phyloP scores from a whole-genome alignment of 2,329 filamentous ascomycete species.

The Aspergillus sp. region DNA sequence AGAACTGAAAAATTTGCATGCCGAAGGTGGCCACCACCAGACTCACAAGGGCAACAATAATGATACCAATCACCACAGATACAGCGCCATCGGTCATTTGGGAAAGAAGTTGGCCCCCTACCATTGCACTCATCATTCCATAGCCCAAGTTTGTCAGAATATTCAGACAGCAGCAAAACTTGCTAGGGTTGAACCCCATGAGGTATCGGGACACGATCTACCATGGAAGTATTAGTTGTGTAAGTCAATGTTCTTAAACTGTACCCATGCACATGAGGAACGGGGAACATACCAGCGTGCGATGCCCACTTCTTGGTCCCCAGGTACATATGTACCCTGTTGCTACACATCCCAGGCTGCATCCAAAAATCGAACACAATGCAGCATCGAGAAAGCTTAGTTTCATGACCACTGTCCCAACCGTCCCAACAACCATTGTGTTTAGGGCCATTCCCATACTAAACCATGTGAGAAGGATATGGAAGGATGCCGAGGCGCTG shows the following conservation, averaged over 20 bases:
- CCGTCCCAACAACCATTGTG: conserved; percentile 44
- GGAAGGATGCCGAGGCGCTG: conserved; percentile 26
- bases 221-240: conserved; percentile 8
- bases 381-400: conserved; percentile 44
- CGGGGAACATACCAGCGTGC: conserved; percentile 38
- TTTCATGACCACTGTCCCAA: conserved; percentile 40
- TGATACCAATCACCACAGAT: conserved; percentile 40
- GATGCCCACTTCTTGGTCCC: conserved; percentile 43
- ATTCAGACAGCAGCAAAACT: conserved; percentile 41
- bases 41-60: conserved; percentile 37
- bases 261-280: background rate
- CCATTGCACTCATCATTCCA: conserved; percentile 43
- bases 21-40: conserved; percentile 41
- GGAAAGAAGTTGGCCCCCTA: conserved; percentile 48
- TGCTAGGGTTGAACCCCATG: conserved; percentile 46
- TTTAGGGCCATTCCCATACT: conserved; percentile 42
- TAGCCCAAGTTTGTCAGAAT: conserved; percentile 46
- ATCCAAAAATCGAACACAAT: conserved; percentile 39
- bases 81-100: conserved; percentile 39
- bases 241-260: conserved; percentile 5
- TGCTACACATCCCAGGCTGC: conserved; percentile 32
- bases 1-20: conserved; percentile 44
- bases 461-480: conserved; percentile 40
- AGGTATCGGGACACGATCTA: conserved; percentile 44
- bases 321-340: conserved; percentile 45